These are phyloP conservation scores for Vigna hirtella DNA, from an alignment of 306 rosid genomes.

Conservation along the genomic window DNA sequence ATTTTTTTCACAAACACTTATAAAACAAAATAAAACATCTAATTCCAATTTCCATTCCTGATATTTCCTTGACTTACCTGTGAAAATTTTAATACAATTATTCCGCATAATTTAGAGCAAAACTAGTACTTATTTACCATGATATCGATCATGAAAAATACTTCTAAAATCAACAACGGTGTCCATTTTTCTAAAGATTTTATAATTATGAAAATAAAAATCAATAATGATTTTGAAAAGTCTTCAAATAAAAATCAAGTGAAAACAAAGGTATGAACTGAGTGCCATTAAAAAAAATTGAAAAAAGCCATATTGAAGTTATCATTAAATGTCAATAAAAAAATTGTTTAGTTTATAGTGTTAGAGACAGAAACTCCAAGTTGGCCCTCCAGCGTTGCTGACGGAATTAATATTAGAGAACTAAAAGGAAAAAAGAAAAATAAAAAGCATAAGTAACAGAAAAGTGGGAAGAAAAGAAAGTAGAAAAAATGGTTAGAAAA, in stretches of 20 bases:
- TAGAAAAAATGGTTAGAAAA: conserved; percentile 6
- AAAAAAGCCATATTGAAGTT: background rate
- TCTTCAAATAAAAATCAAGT: too few relatives aligned
- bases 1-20: too few relatives aligned
- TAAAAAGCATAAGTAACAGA: background rate
- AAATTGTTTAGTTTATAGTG: too few relatives aligned
- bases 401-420: conserved; percentile 20
- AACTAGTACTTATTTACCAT: background rate
- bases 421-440: too few relatives aligned
- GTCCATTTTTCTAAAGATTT: background rate
- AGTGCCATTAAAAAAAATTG: background rate
- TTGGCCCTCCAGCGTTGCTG: background rate
- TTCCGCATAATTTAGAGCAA: background rate
- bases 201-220: background rate
- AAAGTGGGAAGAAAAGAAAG: conserved; percentile 4
- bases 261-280: background rate
- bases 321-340: background rate
- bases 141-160: background rate
- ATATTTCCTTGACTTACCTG: background rate
- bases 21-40: background rate
- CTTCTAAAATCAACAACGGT: background rate
- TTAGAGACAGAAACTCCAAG: too few relatives aligned
- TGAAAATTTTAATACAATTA: background rate
- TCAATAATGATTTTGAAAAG: background rate
- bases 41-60: background rate